These are phyloP conservation scores for Tolypocladium ophioglossoides DNA, from an alignment of 2,329 filamentous ascomycete genomes.

Conservation along the genomic window DNA sequence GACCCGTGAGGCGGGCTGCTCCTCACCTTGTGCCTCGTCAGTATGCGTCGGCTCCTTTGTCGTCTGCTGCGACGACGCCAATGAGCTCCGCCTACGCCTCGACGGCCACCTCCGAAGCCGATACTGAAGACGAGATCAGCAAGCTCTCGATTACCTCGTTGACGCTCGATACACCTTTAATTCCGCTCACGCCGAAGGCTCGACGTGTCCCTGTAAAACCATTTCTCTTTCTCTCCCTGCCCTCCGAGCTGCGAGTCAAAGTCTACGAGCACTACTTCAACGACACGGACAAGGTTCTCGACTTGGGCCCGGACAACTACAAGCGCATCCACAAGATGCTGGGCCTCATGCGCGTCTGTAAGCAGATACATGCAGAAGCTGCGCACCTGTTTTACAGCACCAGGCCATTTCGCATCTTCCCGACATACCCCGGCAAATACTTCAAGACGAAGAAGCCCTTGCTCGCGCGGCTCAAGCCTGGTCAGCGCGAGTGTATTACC, in stretches of 20 bases:
- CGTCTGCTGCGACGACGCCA: conserved; percentile 23
- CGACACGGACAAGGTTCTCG: conserved; percentile 42
- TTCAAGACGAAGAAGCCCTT: conserved; percentile 67
- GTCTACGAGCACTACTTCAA: conserved; percentile 57
- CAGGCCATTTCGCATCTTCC: conserved; percentile 55
- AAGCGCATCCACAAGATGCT: conserved; percentile 50
- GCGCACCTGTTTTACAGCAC: conserved; percentile 55
- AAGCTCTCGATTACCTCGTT: conserved; percentile 31
- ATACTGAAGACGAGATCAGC: conserved; percentile 30
- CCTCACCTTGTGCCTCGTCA: conserved; percentile 20
- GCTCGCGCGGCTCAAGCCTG: conserved; percentile 51
- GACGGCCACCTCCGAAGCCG: conserved; percentile 24
- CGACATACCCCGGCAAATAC: conserved; percentile 50
- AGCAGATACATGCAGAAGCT: conserved; percentile 51
- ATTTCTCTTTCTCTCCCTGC: conserved; percentile 58
- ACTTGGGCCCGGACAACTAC: conserved; percentile 58
- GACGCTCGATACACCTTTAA: conserved; percentile 27
- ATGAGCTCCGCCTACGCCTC: conserved; percentile 25
- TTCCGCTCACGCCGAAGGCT: conserved; percentile 20
- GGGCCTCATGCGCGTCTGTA: conserved; percentile 49
- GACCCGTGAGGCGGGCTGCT: conserved; percentile 10
- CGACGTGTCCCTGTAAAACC: conserved; percentile 25
- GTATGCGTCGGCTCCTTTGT: conserved; percentile 4
- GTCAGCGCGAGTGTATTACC: conserved; percentile 48
- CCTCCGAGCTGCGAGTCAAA: conserved; percentile 57